Base-by-base conservation (phyloP, 306 rosid genomes). In the Rubus parviflorus region DNA sequence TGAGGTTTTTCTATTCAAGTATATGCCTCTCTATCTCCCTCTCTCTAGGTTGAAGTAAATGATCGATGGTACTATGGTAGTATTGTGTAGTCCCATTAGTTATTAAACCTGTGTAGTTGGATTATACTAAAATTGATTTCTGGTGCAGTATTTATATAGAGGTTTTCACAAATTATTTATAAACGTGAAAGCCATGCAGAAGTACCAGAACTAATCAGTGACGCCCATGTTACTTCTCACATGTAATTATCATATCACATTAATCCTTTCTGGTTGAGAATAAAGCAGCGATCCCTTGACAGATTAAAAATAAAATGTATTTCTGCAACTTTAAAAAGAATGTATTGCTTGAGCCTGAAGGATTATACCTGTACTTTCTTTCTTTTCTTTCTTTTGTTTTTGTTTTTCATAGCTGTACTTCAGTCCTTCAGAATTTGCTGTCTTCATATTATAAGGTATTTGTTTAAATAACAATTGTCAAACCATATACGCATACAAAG, bases 281-380 rank as follows among this genome's bases (percentile, higher is more conserved):
- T 30, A 40, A 66, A 8, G 40, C 9, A n/a, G 43, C 40, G 11
- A 60, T 78, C 61, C 62, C 16, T 78, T 60, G 61, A 15, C 49
- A 3, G 25, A n/a, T 46, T 0, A 41, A 19, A 70, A 35, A 38
- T 10, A 4, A 46, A 49, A 68, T 68, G 38, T 53, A 71, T 25
- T 58, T 45, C 25, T 35, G 74, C 40, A 25, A 20, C 60, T 81
- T 54, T 56, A 42, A 53, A 30, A 46, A 46, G 70, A 77, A 68
- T 77, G 75, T 42, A 53, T 67, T 79, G 81, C 83, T 82, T 70
- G 42, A 60, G 45, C 77, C 37, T 0, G 45, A 86, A 67, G 85
- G 22, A 75, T 58, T 38, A n/a, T n/a, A 72, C 66, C 74, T 61
- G 67, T 30, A 61, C 67, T 30, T 30, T 61, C 67, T 61, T 61